Evolutionary conservation across 1,284 basidiomycete species (phyloP), one percentile per base, ranked within the genome.

Genomic region (Veloboletus limbatus): DNA sequence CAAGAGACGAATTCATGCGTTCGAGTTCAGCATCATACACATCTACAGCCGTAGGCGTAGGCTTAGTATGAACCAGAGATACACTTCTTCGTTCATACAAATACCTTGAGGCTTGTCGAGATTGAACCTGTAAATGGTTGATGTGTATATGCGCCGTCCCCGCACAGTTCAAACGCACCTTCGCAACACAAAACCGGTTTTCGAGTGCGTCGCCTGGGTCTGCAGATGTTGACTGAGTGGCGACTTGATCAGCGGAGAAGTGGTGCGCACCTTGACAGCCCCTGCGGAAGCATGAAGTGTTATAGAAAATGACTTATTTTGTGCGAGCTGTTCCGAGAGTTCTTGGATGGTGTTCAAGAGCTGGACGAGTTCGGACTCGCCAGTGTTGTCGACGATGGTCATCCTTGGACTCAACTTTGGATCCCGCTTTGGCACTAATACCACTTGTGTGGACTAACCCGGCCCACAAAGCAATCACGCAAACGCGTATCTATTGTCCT

Each of bases 1-100:
- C 75, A 55, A 99, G 85, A 38, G 84, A 76, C 0, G 77, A 74
- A 56, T 95, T 96, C 80, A 97, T 92, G 26, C 82, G 81, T 62
- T 98, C 95, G 14, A 99, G 74, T 64, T 97, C 93, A n/a, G 82
- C 79, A 51, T 94, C 86, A 61, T 97, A 99, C 55, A 85, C 84
- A 71, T 99, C 97, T 88, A 57, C 13, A 45, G 22, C n/a, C 41
- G 13, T 33, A 18, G 14, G 10, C 16, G 28, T n/a, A n/a, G n/a
- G n/a, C n/a, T n/a, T n/a, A n/a, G n/a, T 10, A 28, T 51, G 16
- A 49, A 45, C 18, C 28, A 27, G 8, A 20, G 14, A 21, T 6
- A 9, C 28, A 10, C 13, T 4, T 5, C 20, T n/a, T 25, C 17
- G 22, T 40, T 33, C 30, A 18, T 30, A 11, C 10, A 54, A 68